Evolutionary conservation across 2,329 filamentous ascomycete genomes (phyloP).

Genomic region (Sclerotinia spermophila): DNA sequence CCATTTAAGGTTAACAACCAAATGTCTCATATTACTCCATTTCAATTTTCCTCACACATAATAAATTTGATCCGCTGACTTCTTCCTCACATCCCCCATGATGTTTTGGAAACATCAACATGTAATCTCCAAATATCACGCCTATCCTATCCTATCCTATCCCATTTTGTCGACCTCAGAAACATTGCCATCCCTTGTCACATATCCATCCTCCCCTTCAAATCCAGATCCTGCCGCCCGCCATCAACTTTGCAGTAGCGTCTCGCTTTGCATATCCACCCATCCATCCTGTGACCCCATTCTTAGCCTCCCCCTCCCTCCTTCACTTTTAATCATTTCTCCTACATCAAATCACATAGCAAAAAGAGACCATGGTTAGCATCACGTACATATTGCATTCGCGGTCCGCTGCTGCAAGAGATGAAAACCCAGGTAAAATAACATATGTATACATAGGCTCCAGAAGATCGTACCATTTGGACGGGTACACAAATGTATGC

Average conservation of each 20-base stretch:
- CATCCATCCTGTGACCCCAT: neutral
- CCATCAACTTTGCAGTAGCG: slow-evolving; percentile 16
- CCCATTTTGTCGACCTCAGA: neutral
- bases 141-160: neutral
- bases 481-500: neutral
- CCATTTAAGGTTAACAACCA: neutral
- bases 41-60: neutral
- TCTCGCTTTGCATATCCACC: neutral
- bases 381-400: slow-evolving; percentile 6
- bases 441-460: neutral
- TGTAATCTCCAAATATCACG: neutral
- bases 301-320: neutral
- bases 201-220: neutral
- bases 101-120: neutral
- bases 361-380: neutral
- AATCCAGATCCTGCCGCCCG: slow-evolving; percentile 11
- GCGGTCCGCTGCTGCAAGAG: neutral
- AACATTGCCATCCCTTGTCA: slow-evolving; percentile 2
- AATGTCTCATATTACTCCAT: neutral
- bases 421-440: neutral
- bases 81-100: neutral
- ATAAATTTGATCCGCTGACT: neutral
- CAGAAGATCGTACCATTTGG: neutral
- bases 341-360: neutral
- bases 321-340: neutral